Conservation (phyloP, 306 rosid genomes). For the Echinosophora koreensis region DNA sequence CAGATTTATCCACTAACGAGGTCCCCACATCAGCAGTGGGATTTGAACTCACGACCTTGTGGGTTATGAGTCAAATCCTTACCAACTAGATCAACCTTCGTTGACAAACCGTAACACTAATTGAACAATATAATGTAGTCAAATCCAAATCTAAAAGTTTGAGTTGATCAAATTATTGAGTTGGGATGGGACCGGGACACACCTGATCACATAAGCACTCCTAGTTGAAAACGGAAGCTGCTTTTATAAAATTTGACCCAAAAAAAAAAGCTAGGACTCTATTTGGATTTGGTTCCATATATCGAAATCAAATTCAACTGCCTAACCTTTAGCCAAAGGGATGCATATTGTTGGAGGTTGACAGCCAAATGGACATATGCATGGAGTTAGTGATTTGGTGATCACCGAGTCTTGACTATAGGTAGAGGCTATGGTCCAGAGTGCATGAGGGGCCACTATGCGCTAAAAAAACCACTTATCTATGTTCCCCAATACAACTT, state of each 20-base stretch:
- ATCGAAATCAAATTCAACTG: conserved; percentile 34
- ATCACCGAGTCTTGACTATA: conserved; percentile 23
- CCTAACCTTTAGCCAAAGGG: conserved; percentile 13
- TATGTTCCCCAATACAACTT: conserved; percentile 43
- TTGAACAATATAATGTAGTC: too few relatives aligned
- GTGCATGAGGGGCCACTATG: conserved; percentile 36
- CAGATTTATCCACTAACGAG: too few relatives aligned
- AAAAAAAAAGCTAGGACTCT: background rate
- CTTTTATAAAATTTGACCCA: background rate
- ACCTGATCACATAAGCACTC: too few relatives aligned
- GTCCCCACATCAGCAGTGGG: too few relatives aligned
- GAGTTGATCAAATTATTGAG: too few relatives aligned
- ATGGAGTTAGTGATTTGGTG: too few relatives aligned
- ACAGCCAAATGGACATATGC: background rate
- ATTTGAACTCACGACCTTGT: too few relatives aligned
- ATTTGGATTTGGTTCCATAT: conserved; percentile 28
- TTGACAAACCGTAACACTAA: too few relatives aligned
- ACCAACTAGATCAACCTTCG: too few relatives aligned
- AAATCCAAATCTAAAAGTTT: too few relatives aligned
- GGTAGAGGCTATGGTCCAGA: conserved; percentile 43
- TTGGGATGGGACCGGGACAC: too few relatives aligned
- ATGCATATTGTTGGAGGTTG: conserved; percentile 1
- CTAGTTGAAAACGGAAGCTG: background rate
- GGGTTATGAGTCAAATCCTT: too few relatives aligned
- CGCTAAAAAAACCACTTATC: conserved; percentile 42